Conservation (phyloP, 257 asterid species). For the Asclepias syriaca region DNA sequence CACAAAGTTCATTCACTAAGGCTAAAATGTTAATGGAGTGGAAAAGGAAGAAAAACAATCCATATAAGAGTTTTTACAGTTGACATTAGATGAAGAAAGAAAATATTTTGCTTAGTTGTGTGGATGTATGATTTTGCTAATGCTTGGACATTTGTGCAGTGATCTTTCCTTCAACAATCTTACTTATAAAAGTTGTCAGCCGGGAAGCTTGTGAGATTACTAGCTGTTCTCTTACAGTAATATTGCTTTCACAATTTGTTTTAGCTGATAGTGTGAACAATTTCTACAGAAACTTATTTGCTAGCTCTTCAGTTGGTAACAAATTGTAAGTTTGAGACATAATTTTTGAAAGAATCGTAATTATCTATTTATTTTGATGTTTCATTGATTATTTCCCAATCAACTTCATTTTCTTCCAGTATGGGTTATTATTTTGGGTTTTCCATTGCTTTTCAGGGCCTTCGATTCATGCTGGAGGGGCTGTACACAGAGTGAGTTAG, state of each 20-base stretch:
- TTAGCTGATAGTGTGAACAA: conserved; percentile 15
- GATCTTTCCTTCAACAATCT: conserved; percentile 66
- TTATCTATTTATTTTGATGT: background rate
- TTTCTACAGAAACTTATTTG: conserved; percentile 55
- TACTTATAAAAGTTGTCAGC: conserved; percentile 38
- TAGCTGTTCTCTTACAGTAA: background rate
- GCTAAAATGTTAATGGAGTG: background rate
- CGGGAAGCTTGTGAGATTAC: conserved; percentile 14
- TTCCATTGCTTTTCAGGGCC: conserved; percentile 32
- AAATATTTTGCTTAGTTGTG: background rate
- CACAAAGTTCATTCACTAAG: too few species aligned
- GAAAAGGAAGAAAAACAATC: background rate
- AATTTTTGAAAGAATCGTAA: background rate
- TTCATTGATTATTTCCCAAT: background rate
- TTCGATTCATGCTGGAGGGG: conserved; percentile 55
- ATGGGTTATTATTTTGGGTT: conserved; percentile 14
- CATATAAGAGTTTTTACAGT: background rate
- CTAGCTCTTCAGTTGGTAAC: conserved; percentile 47
- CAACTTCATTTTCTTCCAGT: background rate
- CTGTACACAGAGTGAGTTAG: conserved; percentile 48
- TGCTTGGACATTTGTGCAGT: conserved; percentile 32
- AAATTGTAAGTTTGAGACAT: conserved; percentile 39
- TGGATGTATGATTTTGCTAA: background rate
- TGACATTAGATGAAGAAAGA: background rate
- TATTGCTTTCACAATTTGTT: background rate